Evolutionary conservation across 2,329 filamentous ascomycete genomes (phyloP), one percentile per base, ranked within the genome.

Genomic region (Dothistroma septosporum): DNA sequence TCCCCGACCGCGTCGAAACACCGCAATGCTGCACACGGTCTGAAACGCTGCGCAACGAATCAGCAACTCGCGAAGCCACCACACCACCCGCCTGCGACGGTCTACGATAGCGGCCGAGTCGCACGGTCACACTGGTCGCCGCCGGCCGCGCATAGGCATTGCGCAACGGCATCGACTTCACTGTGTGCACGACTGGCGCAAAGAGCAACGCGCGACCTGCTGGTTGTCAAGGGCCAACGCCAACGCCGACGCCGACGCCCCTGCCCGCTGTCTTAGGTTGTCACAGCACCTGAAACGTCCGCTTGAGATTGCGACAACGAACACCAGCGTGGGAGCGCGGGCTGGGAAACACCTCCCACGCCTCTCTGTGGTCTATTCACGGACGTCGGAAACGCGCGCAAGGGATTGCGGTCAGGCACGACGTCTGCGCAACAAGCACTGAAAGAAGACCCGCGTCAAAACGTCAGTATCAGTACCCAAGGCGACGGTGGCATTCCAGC

Each of bases 401-500:
- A 44, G 37, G 8, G 37, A 44, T 44, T 16, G 16, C 37, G 37
- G n/a, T 44, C 37, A 44, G 37, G 37, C 37, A 35, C 33, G 33
- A 44, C 37, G 37, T 44, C 37, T 44, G 22, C 35, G 35, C 35
- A 37, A 32, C 33, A 41, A 21, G 53, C 21, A 12, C 53, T 22
- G 10, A 16, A 8, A 37, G 24, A 11, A 48, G 24, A 28, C 31
- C 41, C 24, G 54, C 54, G 46, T 32, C 48, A 37, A 33, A n/a
- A 33, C 44, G 55, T 16, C 55, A 48, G 24, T 49, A 35, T 16
- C 55, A 48, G 24, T 49, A 35, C 47, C 46, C 55, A 44, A 44
- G 41, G 41, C 41, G n/a, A 44, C 41, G 41, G 41, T 44, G 19
- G 57, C 54, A 56, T 59, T 53, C 57, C 57, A 54, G 47, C 46